phyloP scores from a whole-genome alignment of 2,329 filamentous ascomycete species.

The Trichoderma citrinoviride region DNA sequence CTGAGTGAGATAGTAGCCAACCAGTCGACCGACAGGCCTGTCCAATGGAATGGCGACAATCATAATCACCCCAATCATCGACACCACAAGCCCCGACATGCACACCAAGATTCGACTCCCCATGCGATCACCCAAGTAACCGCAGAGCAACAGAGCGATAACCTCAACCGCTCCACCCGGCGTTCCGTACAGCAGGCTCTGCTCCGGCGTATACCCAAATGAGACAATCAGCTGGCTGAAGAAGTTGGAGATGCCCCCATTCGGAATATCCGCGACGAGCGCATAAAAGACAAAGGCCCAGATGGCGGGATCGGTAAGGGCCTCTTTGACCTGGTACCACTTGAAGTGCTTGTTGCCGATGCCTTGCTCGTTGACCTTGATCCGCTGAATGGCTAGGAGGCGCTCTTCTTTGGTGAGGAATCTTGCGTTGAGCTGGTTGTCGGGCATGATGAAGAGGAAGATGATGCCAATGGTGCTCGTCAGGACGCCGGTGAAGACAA shows the following conservation, averaged over 20 bases:
- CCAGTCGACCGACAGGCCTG: slow-evolving; percentile 49
- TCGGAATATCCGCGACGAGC: slow-evolving; percentile 19
- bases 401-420: slow-evolving; percentile 20
- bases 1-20: slow-evolving; percentile 59
- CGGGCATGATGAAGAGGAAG: slow-evolving; percentile 20
- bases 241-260: slow-evolving; percentile 32
- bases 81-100: slow-evolving; percentile 26
- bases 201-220: slow-evolving; percentile 62
- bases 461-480: slow-evolving; percentile 18
- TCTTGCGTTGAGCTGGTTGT: slow-evolving; percentile 21
- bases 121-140: slow-evolving; percentile 28
- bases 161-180: slow-evolving; percentile 66
- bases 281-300: slow-evolving; percentile 20
- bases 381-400: slow-evolving; percentile 39
- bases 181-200: slow-evolving; percentile 63
- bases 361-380: slow-evolving; percentile 63
- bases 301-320: slow-evolving; percentile 13
- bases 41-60: slow-evolving; percentile 34
- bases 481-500: slow-evolving; percentile 19
- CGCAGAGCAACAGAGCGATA: slow-evolving; percentile 53
- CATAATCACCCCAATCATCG: slow-evolving; percentile 37
- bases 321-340: slow-evolving; percentile 52
- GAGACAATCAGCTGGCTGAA: slow-evolving; percentile 44
- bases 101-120: slow-evolving; percentile 22
- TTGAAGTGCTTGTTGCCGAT: slow-evolving; percentile 69